Evolutionary conservation across 208 protist genomes (phyloP), one percentile per base, ranked within the genome.

Genomic region (Trypanosoma boissoni): DNA sequence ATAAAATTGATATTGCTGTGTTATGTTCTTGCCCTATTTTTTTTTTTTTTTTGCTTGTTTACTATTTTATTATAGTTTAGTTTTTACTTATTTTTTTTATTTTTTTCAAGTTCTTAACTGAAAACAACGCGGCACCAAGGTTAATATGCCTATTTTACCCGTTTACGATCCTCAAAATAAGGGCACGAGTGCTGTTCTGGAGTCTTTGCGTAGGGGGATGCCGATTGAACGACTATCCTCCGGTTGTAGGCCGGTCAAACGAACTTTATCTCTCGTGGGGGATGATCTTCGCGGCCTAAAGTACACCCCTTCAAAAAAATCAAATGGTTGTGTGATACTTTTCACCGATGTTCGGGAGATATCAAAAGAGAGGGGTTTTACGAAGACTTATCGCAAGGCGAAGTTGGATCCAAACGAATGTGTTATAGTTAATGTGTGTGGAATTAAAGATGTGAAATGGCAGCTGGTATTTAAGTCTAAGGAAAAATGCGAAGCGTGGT

Each of bases 291-390:
- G 45, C 20, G 80, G 73, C 23, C 44, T 87, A 1, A 61, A 76
- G 65, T 88, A 88, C 74, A 70, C 32, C 29, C 76, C 74, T 0
- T 71, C 76, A 0, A 74, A 49, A 6, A 88, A 88, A 57, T 36
- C 20, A 23, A 55, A 69, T 39, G 49, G 66, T 18, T 61, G 72
- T 48, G 53, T 67, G 18, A 26, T 88, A 14, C 60, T 84, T 23
- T 83, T 88, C 58, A 32, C 60, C 14, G 76, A 88, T 52, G 42
- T 84, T 34, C 68, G 65, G 53, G 74, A 84, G 36, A 76, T 82
- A 26, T 65, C 49, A n/a, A 68, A 58, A 32, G 50, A 78, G 34
- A 74, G 78, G 32, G n/a, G 37, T 0, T 62, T 51, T 18, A 71
- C 67, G 43, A 76, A 83, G 58, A 20, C 70, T 14, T 87, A 87